Percentiles rank a stretch among this genome's conserved stretches.
Conservation (phyloP, 2,329 filamentous ascomycete genomes). For the Nannizziopsis arthrosporioides region DNA sequence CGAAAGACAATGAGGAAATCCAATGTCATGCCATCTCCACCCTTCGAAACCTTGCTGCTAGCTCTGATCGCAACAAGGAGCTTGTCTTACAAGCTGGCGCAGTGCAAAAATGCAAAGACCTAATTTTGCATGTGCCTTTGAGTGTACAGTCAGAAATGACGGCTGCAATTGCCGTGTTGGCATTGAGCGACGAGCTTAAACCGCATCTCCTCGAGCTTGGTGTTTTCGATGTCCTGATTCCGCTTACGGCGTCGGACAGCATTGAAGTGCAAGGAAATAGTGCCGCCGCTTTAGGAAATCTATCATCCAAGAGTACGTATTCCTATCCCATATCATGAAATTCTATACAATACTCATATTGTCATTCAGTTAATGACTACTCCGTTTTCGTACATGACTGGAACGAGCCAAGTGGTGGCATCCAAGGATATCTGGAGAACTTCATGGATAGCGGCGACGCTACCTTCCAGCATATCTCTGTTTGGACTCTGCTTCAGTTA, state of each 20-base stretch:
- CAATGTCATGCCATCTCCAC: slow-evolving; percentile 98
- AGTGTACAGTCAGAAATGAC: slow-evolving; percentile 99
- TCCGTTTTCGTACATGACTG: slow-evolving; percentile 91
- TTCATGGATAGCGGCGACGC: slow-evolving; percentile 91
- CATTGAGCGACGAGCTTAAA: slow-evolving; percentile 91
- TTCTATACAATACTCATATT: slow-evolving; percentile 6
- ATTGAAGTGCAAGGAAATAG: slow-evolving; percentile 98
- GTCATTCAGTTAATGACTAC: slow-evolving; percentile 71
- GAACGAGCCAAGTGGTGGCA: slow-evolving; percentile 82
- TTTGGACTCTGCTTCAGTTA: slow-evolving; percentile 92
- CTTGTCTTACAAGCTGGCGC: slow-evolving; percentile 93
- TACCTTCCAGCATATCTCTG: slow-evolving; percentile 97
- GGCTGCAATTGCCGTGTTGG: slow-evolving; percentile 92
- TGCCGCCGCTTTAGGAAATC: slow-evolving; percentile 84
- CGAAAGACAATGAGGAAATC: slow-evolving; percentile 96
- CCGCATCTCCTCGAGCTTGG: slow-evolving; percentile 78
- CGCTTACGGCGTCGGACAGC: slow-evolving; percentile 84
- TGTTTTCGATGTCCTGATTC: slow-evolving; percentile 92
- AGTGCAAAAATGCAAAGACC: slow-evolving; percentile 95
- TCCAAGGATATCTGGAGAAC: slow-evolving; percentile 85
- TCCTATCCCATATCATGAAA: not conserved
- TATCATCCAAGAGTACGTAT: slow-evolving; percentile 80
- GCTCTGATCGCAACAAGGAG: slow-evolving; percentile 94
- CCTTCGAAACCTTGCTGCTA: slow-evolving; percentile 85
- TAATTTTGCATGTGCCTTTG: slow-evolving; percentile 83